Percentiles rank a stretch among this genome's conserved stretches.
phyloP scores from a whole-genome alignment of 1,139 yeast genomes.

The Saccharomyces hybrid region DNA sequence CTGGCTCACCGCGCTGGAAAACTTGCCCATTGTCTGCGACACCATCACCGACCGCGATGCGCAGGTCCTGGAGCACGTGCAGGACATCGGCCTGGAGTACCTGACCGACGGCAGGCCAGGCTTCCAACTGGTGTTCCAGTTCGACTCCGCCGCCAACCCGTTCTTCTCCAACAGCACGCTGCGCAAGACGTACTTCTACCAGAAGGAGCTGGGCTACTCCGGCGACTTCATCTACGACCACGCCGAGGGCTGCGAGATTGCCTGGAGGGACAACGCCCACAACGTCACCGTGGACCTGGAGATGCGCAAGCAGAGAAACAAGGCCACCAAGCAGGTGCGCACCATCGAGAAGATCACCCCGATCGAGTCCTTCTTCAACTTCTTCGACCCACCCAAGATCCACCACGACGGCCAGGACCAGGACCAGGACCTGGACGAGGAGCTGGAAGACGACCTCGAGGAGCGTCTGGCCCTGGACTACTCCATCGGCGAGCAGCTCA shows the following conservation, averaged over 20 bases:
- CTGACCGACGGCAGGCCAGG: conserved; percentile 70
- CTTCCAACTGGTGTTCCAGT: conserved; percentile 77
- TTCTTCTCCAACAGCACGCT: conserved; percentile 66
- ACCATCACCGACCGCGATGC: conserved; percentile 86
- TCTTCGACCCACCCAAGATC: conserved; percentile 87
- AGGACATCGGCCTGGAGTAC: conserved; percentile 74
- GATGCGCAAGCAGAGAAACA: conserved; percentile 96
- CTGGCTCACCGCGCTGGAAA: conserved; percentile 94
- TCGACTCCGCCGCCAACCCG: conserved; percentile 53
- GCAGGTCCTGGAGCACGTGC: conserved; percentile 64
- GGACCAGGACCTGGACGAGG: conserved; percentile 34
- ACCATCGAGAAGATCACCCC: conserved; percentile 93
- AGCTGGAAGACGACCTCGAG: conserved; percentile 61
- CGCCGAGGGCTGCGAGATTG: conserved; percentile 83
- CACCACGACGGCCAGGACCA: conserved; percentile 43
- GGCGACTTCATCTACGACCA: conserved; percentile 97
- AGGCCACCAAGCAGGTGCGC: conserved; percentile 94
- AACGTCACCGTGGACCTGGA: conserved; percentile 84
- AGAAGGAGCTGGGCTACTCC: conserved; percentile 86
- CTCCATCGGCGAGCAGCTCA: conserved; percentile 92
- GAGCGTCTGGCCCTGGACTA: conserved; percentile 85
- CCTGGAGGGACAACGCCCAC: conserved; percentile 74
- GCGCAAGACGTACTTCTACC: conserved; percentile 86
- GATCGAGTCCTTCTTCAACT: conserved; percentile 87
- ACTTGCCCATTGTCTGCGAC: conserved; percentile 73